Evolutionary conservation across 1,139 yeast genomes (phyloP), one percentile per base, ranked within the genome.

Genomic region (Nakaseomyces kungkrabaensis): DNA sequence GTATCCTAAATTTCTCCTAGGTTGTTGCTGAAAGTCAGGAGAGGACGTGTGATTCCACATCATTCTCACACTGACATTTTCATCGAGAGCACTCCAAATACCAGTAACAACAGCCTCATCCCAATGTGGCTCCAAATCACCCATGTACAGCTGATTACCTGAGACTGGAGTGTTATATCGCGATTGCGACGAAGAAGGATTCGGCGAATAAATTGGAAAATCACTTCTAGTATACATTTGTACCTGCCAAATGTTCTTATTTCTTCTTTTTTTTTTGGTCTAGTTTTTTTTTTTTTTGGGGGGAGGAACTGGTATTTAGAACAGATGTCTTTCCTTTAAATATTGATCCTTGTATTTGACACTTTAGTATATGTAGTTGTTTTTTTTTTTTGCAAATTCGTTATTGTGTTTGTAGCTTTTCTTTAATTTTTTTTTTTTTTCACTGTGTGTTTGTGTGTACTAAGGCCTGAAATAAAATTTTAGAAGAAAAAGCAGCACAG

Each of bases 91-190:
- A 8, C 60, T 56, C 90, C 90, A 83, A 45, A 84, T 73, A 52
- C 74, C 75, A 43, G 72, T 73, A 43, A 84, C 77, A 1, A 76
- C 76, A 26, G 68, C 64, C 61, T 84, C 90, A 57, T 81, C 85
- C 68, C 85, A 75, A 75, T 81, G 77, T 17, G 85, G 86, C 60
- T 83, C 90, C 56, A 84, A 69, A 60, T 83, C 92, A 24, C 92
- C 92, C 92, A 84, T 84, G 48, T 63, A 65, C 33, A 65, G 51
- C 47, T 62, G 64, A 33, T 45, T 54, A 4, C 31, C 42, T 4
- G 31, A 38, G 13, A 25, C 8, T 4, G 31, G 29, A 24, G 17
- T 13, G 42, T 24, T 38, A 26, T 38, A 38, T 24, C 42, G 42
- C 17, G 26, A 37, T 37, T 37, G 40, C 10, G 31, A 17, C 26